These are phyloP conservation scores for Corylus avellana DNA, from an alignment of 306 rosid species.

Conservation along the genomic window DNA sequence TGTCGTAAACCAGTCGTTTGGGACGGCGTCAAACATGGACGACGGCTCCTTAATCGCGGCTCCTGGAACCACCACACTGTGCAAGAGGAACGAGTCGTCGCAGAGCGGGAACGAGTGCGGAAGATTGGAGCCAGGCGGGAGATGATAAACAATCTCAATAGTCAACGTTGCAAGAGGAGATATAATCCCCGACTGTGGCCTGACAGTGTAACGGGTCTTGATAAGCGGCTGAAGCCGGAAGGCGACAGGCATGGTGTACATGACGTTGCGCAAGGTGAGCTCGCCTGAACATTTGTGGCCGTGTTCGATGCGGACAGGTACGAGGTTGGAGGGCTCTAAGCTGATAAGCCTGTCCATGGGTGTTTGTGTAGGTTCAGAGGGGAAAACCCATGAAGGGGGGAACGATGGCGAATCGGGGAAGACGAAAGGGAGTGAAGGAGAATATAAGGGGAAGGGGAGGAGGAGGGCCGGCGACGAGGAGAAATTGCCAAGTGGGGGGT, in stretches of 20 bases:
- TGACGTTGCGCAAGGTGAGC: conserved; percentile 68
- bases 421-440: conserved; percentile 24
- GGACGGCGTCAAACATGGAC: conserved; percentile 64
- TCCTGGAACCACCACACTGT: conserved; percentile 82
- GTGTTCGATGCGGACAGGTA: conserved; percentile 55
- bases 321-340: conserved; percentile 75
- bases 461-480: conserved; percentile 52
- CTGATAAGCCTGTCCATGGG: conserved; percentile 75
- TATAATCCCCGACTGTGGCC: conserved; percentile 74
- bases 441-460: conserved; percentile 2
- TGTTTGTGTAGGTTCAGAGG: neutral
- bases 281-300: conserved; percentile 60
- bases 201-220: conserved; percentile 61
- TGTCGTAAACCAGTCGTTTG: conserved; percentile 75
- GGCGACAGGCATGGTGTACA: conserved; percentile 97
- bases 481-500: conserved; percentile 66
- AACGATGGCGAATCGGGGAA: neutral
- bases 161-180: conserved; percentile 67
- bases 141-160: conserved; percentile 58
- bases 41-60: conserved; percentile 67
- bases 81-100: conserved; percentile 72
- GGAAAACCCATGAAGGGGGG: conserved; percentile 6
- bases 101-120: conserved; percentile 65
- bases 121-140: conserved; percentile 48
- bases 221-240: conserved; percentile 66